Conservation (phyloP, 129 eudicot species). For the Ambrosia artemisiifolia region DNA sequence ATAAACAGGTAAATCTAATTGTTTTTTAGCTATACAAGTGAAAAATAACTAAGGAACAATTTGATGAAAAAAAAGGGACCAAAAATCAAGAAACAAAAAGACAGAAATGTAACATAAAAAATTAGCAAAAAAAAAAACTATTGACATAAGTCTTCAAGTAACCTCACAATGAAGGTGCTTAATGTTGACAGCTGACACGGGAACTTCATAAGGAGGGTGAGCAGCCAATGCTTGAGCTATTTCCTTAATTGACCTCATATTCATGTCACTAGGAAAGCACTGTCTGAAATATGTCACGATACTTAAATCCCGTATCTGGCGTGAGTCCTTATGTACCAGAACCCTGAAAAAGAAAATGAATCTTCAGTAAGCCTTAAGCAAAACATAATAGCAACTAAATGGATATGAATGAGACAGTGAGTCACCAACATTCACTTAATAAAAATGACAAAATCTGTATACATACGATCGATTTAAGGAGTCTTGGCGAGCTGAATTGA, state of each 20-base stretch:
- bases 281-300: conserved; percentile 79
- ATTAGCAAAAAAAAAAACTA: neutral
- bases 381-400: neutral
- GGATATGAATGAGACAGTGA: neutral
- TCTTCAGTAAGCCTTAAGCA: neutral
- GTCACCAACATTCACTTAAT: neutral
- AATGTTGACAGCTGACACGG: conserved; percentile 62
- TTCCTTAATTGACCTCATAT: conserved; percentile 59
- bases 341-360: conserved; percentile 42
- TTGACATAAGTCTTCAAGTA: conserved; percentile 13
- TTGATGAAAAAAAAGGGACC: neutral
- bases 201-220: conserved; percentile 84
- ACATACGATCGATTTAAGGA: conserved; percentile 79
- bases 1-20: neutral
- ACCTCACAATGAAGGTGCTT: conserved; percentile 91
- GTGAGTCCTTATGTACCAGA: conserved; percentile 71
- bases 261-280: conserved; percentile 60
- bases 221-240: conserved; percentile 80
- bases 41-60: neutral
- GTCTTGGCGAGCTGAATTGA: conserved; percentile 73
- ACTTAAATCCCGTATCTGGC: conserved; percentile 64
- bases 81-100: neutral
- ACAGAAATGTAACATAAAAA: neutral
- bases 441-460: neutral
- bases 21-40: neutral